phyloP scores from a whole-genome alignment of 306 rosid species.

The Bauhinia variegata region DNA sequence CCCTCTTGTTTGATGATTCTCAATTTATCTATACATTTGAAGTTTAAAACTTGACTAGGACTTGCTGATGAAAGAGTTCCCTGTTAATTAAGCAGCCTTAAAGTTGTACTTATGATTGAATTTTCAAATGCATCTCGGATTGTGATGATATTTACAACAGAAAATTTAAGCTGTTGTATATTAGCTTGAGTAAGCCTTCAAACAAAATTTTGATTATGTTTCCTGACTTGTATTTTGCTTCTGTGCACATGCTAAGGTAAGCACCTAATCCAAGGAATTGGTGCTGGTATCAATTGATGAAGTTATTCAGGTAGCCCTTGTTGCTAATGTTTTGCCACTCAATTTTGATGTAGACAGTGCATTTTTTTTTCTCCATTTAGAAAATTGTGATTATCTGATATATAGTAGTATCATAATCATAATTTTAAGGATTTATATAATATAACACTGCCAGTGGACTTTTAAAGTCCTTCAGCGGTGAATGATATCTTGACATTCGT shows the following conservation, averaged over 20 bases:
- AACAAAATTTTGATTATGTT: neutral
- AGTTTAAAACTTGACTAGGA: neutral
- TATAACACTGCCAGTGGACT: no score
- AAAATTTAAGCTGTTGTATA: constrained; percentile 1
- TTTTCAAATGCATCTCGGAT: neutral
- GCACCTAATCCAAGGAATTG: no score
- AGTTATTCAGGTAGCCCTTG: no score
- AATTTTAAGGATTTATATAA: no score
- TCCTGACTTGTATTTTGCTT: constrained; percentile 17
- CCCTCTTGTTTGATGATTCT: neutral
- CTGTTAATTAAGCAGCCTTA: constrained; percentile 9
- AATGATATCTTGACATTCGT: no score
- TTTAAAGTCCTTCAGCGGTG: no score
- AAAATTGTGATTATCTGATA: constrained; percentile 7
- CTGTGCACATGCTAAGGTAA: neutral
- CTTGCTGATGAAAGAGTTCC: neutral
- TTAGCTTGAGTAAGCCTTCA: constrained; percentile 12
- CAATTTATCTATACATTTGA: neutral
- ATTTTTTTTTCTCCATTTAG: constrained; percentile 14
- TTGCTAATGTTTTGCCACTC: constrained; percentile 14
- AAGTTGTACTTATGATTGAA: neutral
- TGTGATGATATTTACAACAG: neutral
- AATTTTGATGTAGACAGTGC: constrained; percentile 23
- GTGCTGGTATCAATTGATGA: no score
- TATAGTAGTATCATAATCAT: neutral